These are phyloP conservation scores for Calonectria pseudoturangicola DNA, from an alignment of 2,329 filamentous ascomycete genomes.

Conservation along the genomic window DNA sequence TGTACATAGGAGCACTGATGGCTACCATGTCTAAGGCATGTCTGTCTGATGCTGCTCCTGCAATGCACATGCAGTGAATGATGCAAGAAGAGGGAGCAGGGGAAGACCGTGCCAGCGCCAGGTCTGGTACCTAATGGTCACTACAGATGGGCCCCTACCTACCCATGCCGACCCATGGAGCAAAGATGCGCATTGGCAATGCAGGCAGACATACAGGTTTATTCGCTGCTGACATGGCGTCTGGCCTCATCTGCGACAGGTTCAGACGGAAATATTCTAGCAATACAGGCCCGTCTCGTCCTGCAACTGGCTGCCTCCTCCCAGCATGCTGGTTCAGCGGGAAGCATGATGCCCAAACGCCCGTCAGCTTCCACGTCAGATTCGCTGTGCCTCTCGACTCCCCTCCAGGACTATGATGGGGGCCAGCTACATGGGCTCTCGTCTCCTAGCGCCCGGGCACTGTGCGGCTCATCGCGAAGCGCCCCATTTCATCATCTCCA, in stretches of 20 bases:
- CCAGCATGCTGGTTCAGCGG: slow-evolving; percentile 27
- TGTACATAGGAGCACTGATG: slow-evolving; percentile 4
- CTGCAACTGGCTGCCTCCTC: slow-evolving; percentile 32
- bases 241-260: slow-evolving; percentile 24
- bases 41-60: slow-evolving; percentile 42
- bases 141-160: background rate
- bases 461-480: slow-evolving; percentile 38
- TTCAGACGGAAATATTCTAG: slow-evolving; percentile 15
- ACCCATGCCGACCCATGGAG: slow-evolving; percentile 1
- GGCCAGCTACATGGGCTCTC: background rate
- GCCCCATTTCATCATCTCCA: slow-evolving; percentile 28
- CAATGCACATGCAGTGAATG: slow-evolving; percentile 46
- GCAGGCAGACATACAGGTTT: slow-evolving; percentile 20
- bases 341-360: slow-evolving; percentile 13
- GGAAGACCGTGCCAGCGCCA: slow-evolving; percentile 38
- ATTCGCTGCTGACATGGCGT: slow-evolving; percentile 35
- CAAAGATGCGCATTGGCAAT: slow-evolving; percentile 26
- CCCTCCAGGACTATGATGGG: background rate
- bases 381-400: background rate
- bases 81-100: slow-evolving; percentile 48
- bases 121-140: background rate
- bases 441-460: slow-evolving; percentile 26
- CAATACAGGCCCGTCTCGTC: slow-evolving; percentile 17
- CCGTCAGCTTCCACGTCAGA: slow-evolving; percentile 30
- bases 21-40: slow-evolving; percentile 4